Base-by-base conservation (phyloP, 1,284 basidiomycete genomes). In the Trichosporon faecale region DNA sequence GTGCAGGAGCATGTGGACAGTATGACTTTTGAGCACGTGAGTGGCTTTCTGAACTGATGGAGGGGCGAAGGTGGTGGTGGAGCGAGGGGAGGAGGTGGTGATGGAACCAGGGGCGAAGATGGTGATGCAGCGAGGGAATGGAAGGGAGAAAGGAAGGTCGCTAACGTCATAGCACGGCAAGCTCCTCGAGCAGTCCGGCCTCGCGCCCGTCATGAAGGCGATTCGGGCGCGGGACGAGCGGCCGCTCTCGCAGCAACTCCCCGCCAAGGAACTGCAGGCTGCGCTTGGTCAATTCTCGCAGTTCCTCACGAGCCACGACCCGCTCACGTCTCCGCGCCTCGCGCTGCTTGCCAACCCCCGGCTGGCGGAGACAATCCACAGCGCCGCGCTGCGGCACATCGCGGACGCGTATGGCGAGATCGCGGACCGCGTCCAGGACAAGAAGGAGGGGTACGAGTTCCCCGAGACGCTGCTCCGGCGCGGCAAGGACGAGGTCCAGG, bases 391-490 rank as follows among this genome's bases (percentile, higher is more conserved):
- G 69, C 84, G 85, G 44, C 85, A 89, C 27, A 85, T 96, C 68
- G 89, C 88, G 1, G 83, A 83, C 35, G 88, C 89, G 2, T 97
- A 97, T 81, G 86, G 84, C 9, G 80, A 85, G 72, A 84, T 96
- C 1, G 93, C 91, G 76, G 89, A 89, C 44, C 88, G 89, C 72
- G 91, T 96, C 16, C 86, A 88, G 78, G 89, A 88, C 71, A 87
- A 89, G 67, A 86, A 88, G 78, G 93, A 94, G 73, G 87, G 86
- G 77, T 98, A 96, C 79, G 94, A 97, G 83, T 94, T 94, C 55
- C 90, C 89, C 12, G 88, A 90, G 73, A 95, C 93, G n/a, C 79
- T 97, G 72, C 83, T 97, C 52, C 90, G 92, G n/a, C 88, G 91
- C 60, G 82, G 82, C 6, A 80, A 79, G 69, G 85, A 85, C 40